phyloP scores from a whole-genome alignment of 805 yeast species.

The Wickerhamomyces bovis region DNA sequence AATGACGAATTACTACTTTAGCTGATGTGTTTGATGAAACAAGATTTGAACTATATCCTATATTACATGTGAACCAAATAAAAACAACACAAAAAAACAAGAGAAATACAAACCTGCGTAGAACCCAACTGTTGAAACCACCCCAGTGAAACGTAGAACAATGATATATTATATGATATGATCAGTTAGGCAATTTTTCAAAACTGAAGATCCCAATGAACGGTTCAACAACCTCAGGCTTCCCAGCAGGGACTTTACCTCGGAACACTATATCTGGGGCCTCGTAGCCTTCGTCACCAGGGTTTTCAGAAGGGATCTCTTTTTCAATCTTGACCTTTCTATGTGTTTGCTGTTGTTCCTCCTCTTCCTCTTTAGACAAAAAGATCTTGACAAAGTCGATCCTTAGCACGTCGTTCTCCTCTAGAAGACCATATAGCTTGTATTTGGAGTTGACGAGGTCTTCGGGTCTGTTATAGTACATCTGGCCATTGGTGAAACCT shows the following conservation, averaged over 20 bases:
- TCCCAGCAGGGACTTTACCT: constrained; percentile 48
- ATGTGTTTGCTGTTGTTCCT: constrained; percentile 1
- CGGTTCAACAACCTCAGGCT: constrained; percentile 46
- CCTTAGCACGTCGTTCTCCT: constrained; percentile 39
- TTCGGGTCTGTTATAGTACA: constrained; percentile 42
- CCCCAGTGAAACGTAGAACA: neutral
- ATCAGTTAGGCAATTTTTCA: constrained; percentile 25
- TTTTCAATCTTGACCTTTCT: constrained; percentile 6
- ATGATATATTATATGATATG: neutral
- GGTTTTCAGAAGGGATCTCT: constrained; percentile 22
- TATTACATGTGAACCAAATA: neutral
- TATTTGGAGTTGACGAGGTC: constrained; percentile 42
- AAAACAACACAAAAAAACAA: neutral
- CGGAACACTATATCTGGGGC: constrained; percentile 43
- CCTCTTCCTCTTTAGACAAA: constrained; percentile 13
- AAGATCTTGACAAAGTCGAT: constrained; percentile 47
- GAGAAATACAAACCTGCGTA: neutral
- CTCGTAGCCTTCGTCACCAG: constrained; percentile 33
- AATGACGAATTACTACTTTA: constrained; percentile 38
- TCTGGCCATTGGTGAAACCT: constrained; percentile 42
- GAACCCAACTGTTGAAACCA: neutral
- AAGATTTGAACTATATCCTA: neutral
- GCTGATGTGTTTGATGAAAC: constrained; percentile 3
- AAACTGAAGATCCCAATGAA: constrained; percentile 50
- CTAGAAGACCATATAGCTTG: constrained; percentile 43